Evolutionary conservation across 2,329 filamentous ascomycete genomes (phyloP).

Genomic region (Fusarium euwallaceae): DNA sequence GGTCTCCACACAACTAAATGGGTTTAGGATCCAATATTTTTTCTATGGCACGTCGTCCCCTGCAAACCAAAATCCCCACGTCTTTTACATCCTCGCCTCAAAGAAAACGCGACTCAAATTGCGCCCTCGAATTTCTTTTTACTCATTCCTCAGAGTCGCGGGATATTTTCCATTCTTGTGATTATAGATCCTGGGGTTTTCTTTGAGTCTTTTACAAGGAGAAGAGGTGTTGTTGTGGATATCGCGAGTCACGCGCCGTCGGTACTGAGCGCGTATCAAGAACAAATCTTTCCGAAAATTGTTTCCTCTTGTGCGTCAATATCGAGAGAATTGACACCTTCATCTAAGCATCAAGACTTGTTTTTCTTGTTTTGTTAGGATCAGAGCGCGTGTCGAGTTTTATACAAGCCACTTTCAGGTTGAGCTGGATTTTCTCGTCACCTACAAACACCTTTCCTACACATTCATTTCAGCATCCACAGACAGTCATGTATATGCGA

Average conservation of each 20-base stretch:
- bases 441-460: neutral
- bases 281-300: neutral
- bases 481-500: neutral
- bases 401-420: neutral
- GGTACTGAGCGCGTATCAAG: conserved; percentile 6
- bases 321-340: neutral
- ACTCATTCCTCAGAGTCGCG: neutral
- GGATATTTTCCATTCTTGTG: neutral
- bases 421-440: neutral
- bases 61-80: conserved; percentile 6
- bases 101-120: conserved; percentile 4
- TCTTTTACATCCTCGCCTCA: neutral
- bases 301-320: neutral
- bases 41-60: neutral
- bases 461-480: neutral
- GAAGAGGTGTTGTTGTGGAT: conserved; percentile 7
- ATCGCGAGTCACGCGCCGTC: neutral
- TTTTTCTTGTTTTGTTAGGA: neutral
- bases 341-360: neutral
- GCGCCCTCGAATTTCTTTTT: neutral
- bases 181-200: neutral
- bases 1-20: neutral
- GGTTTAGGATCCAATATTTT: neutral
- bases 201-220: neutral
- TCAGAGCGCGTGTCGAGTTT: neutral